Evolutionary conservation across 441 rosid species (phyloP).

Genomic region (Omphalea diandra): DNA sequence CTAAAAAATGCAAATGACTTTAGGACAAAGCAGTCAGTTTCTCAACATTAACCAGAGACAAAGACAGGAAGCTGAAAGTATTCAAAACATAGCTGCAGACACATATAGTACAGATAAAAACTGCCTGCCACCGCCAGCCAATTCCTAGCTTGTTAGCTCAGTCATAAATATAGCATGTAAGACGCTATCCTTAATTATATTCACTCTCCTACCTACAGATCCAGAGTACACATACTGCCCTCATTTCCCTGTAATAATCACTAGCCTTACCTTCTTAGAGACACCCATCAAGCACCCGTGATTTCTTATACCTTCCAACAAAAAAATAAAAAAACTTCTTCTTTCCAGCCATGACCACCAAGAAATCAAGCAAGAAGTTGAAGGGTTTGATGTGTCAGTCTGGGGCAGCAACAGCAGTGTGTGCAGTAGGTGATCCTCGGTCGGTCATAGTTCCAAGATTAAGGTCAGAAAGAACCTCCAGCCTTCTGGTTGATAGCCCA

Average conservation of each 20-base stretch:
- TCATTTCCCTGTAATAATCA: background rate
- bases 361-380: conserved; percentile 14
- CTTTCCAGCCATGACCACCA: conserved; percentile 4
- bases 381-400: conserved; percentile 62
- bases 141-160: conserved; percentile 35
- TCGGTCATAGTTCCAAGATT: conserved; percentile 41
- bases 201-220: background rate
- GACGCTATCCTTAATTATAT: background rate
- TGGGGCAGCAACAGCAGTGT: conserved; percentile 41
- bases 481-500: conserved; percentile 9
- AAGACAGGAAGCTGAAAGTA: conserved; percentile 30
- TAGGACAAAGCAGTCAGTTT: conserved; percentile 7
- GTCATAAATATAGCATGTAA: conserved; percentile 37
- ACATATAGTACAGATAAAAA: background rate
- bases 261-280: background rate
- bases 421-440: conserved; percentile 41
- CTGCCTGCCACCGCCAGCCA: conserved; percentile 3
- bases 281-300: background rate
- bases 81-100: conserved; percentile 18
- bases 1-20: background rate
- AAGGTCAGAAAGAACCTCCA: conserved; percentile 18
- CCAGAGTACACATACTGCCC: background rate
- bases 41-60: conserved; percentile 23
- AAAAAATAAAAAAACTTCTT: background rate
- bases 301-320: background rate